A percentile compares a stretch with the other conserved stretches of the same genome.
These are phyloP conservation scores for Ascochyta pisi DNA, from an alignment of 2,329 filamentous ascomycete species.

Conservation along the genomic window DNA sequence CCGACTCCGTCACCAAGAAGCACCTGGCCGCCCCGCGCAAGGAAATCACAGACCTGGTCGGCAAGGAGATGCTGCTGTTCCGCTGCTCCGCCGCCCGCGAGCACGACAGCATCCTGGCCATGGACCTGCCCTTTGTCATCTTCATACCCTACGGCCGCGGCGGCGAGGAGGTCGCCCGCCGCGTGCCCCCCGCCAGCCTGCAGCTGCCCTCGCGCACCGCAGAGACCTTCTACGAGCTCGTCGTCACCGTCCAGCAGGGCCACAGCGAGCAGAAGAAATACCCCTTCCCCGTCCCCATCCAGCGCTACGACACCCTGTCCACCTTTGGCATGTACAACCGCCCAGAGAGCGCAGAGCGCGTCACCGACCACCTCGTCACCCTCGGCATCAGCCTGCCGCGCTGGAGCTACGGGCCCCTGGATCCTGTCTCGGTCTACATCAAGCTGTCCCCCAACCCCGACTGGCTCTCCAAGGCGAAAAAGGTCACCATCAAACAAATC, in stretches of 20 bases:
- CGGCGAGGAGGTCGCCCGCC: slow-evolving; percentile 85
- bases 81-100: slow-evolving; percentile 84
- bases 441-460: slow-evolving; percentile 91
- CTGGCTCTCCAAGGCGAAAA: slow-evolving; percentile 87
- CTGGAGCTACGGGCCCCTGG: slow-evolving; percentile 95
- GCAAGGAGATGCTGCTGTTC: slow-evolving; percentile 93
- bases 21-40: slow-evolving; percentile 88
- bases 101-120: slow-evolving; percentile 86
- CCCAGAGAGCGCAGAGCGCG: slow-evolving; percentile 84
- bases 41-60: slow-evolving; percentile 90
- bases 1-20: slow-evolving; percentile 91
- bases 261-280: slow-evolving; percentile 88
- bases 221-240: slow-evolving; percentile 95
- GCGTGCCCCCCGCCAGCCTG: slow-evolving; percentile 90
- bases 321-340: slow-evolving; percentile 99
- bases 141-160: slow-evolving; percentile 96
- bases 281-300: slow-evolving; percentile 86
- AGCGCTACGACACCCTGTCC: slow-evolving; percentile 93
- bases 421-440: slow-evolving; percentile 95
- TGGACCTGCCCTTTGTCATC: slow-evolving; percentile 96
- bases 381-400: slow-evolving; percentile 89
- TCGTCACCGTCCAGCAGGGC: slow-evolving; percentile 94
- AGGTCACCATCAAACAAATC: slow-evolving; percentile 92
- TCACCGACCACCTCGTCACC: slow-evolving; percentile 89
- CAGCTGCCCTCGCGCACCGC: slow-evolving; percentile 91